phyloP scores from a whole-genome alignment of 768 basidiomycete genomes.

The Boletus edulis region DNA sequence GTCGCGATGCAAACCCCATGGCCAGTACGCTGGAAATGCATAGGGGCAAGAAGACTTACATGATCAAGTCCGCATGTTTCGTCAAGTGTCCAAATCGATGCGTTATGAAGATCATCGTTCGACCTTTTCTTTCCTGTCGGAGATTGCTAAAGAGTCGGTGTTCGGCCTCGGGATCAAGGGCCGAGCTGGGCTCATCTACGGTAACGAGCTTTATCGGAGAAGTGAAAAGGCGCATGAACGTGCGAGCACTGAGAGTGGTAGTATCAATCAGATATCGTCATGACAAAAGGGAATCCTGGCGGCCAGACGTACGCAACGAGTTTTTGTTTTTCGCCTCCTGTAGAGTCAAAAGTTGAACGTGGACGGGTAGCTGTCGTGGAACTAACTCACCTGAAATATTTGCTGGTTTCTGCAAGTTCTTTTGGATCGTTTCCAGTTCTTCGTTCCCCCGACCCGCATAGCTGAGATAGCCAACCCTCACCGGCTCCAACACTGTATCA shows the following conservation, averaged over 20 bases:
- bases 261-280: not conserved
- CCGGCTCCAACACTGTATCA: conserved; percentile 39
- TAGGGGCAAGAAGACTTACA: conserved; percentile 24
- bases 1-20: not conserved
- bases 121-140: conserved; percentile 25
- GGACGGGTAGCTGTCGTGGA: not conserved
- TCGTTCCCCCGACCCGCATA: conserved; percentile 12
- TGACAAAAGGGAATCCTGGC: not conserved
- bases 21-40: too few species aligned
- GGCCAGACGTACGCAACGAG: conserved; percentile 22
- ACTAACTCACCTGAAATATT: conserved; percentile 24
- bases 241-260: conserved; percentile 29
- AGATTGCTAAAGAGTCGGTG: conserved; percentile 31
- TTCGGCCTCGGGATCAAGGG: conserved; percentile 37
- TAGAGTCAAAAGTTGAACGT: not conserved
- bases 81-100: conserved; percentile 40
- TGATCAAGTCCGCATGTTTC: conserved; percentile 35
- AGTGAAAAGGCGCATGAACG: conserved; percentile 39
- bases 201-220: conserved; percentile 29
- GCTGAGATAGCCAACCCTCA: conserved; percentile 29
- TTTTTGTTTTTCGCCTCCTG: conserved; percentile 33
- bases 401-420: conserved; percentile 17
- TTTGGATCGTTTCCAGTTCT: conserved; percentile 13
- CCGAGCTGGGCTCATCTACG: conserved; percentile 39
- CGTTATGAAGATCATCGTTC: conserved; percentile 41